Base-by-base conservation (phyloP, 106 monocot species). In the Acorus gramineus region DNA sequence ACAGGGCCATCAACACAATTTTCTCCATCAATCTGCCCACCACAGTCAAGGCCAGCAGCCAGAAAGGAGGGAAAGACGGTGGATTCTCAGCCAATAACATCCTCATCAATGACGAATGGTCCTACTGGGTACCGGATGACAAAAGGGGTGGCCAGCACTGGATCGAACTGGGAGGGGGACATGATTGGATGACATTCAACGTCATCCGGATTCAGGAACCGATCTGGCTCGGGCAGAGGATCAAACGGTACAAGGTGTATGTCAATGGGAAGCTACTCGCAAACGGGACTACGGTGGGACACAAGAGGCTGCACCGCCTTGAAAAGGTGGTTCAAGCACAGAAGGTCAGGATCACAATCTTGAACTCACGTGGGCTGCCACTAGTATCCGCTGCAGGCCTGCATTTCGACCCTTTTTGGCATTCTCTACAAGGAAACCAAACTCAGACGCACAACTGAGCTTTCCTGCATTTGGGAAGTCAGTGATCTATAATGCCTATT, bases 201-300 rank as follows among this genome's bases (percentile, higher is more conserved):
- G 93, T 89, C 70, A 68, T 94, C 13, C 77, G 89, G 49, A 73
- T 94, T n/a, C 75, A 94, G 46, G 93, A 94, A 60, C 59, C 80
- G 7, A 77, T 94, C 14, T 58, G 75, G 46, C 67, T 89, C 81
- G 93, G 89, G 59, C 93, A 94, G 81, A 75, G 93, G 65, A 61
- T 94, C 2, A 5, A 7, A 57, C 14, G 59, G 45, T 76, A 89
- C 61, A 56, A 70, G 76, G 74, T 94, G 13, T 69, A 62, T 14
- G 86, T 66, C 2, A 89, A 89, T 60, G 82, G 85, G 53, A 76
- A 49, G 53, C n/a, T 7, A 51, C 52, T 86, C 46, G 75, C 65
- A 9, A 71, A 79, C 5, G 84, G 93, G 47, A 94, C 93, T 8
- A 89, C 86, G 44, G 77, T 94, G 6, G 93, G 93, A 44, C 60